Evolutionary conservation across 2,329 filamentous ascomycete species (phyloP).

Genomic region (Penicillium concentricum): DNA sequence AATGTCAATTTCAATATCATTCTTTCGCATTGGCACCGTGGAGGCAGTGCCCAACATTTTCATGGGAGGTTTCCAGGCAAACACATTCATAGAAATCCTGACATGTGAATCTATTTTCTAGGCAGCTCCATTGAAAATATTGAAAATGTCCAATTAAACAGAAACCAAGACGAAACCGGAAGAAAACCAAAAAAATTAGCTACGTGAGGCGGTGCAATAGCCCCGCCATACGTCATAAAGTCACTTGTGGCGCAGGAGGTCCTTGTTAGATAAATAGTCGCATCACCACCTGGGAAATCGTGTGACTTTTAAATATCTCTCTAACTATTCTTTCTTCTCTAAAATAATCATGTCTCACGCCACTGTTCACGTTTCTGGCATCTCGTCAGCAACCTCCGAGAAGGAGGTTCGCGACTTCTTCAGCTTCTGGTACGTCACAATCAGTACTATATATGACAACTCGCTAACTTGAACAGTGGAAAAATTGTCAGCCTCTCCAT

Average conservation of each 20-base stretch:
- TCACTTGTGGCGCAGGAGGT: slow-evolving; percentile 31
- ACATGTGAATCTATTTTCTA: neutral
- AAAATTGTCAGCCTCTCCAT: slow-evolving; percentile 86
- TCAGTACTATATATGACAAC: neutral
- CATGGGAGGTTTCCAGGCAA: slow-evolving; percentile 14
- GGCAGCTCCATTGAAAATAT: slow-evolving; percentile 1
- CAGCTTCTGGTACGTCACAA: slow-evolving; percentile 67
- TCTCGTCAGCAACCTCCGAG: slow-evolving; percentile 76
- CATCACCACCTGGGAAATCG: neutral
- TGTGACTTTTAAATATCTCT: slow-evolving; percentile 2
- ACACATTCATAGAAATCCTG: slow-evolving; percentile 4
- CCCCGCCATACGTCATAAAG: slow-evolving; percentile 34
- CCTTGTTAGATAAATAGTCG: slow-evolving; percentile 2
- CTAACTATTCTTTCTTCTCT: neutral
- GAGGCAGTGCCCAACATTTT: slow-evolving; percentile 3
- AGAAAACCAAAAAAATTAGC: slow-evolving; percentile 3
- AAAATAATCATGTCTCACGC: slow-evolving; percentile 54
- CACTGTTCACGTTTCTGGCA: slow-evolving; percentile 87
- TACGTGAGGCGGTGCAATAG: slow-evolving; percentile 28
- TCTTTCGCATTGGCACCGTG: slow-evolving; percentile 2
- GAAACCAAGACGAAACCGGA: slow-evolving; percentile 1
- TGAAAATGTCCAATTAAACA: slow-evolving; percentile 1
- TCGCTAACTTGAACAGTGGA: slow-evolving; percentile 59
- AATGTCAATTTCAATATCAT: slow-evolving; percentile 1
- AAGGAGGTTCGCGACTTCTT: slow-evolving; percentile 96